Conservation (phyloP, 441 rosid species). For the Gossypium davidsonii region DNA sequence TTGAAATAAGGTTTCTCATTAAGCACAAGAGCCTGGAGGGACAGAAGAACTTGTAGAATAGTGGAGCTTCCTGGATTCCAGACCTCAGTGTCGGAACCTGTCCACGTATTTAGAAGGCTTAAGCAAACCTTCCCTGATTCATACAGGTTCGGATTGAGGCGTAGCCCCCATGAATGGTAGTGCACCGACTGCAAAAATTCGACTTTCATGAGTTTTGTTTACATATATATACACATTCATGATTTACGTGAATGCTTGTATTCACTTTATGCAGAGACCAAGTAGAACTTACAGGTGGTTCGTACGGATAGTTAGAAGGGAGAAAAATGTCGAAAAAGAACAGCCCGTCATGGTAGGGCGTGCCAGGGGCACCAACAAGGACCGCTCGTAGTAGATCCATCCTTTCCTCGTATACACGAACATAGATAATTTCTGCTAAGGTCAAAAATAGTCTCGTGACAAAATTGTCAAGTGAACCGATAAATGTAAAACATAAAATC, state of each 20-base stretch:
- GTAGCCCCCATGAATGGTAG: constrained; percentile 83
- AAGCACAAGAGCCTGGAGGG: constrained; percentile 92
- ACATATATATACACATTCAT: neutral
- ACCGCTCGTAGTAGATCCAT: constrained; percentile 80
- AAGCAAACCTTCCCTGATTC: constrained; percentile 90
- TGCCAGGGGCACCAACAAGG: constrained; percentile 72
- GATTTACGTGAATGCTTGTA: neutral
- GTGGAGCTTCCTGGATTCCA: constrained; percentile 78
- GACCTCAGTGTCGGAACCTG: constrained; percentile 73
- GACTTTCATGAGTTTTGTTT: neutral
- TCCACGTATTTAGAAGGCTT: constrained; percentile 89
- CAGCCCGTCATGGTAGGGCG: constrained; percentile 85
- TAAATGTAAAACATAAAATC: neutral
- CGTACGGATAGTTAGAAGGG: constrained; percentile 76
- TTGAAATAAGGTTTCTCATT: constrained; percentile 94
- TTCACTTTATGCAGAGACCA: neutral
- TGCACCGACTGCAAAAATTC: constrained; percentile 58
- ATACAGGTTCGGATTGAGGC: constrained; percentile 82
- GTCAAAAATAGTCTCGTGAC: constrained; percentile 5
- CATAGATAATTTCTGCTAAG: constrained; percentile 63
- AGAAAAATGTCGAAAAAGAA: constrained; percentile 84
- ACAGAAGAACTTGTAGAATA: constrained; percentile 85
- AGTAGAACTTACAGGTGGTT: constrained; percentile 72
- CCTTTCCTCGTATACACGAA: constrained; percentile 77
- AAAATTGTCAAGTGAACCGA: neutral